These are phyloP conservation scores for Pichiaceae sp. DNA, from an alignment of 1,139 yeast species.

Conservation along the genomic window DNA sequence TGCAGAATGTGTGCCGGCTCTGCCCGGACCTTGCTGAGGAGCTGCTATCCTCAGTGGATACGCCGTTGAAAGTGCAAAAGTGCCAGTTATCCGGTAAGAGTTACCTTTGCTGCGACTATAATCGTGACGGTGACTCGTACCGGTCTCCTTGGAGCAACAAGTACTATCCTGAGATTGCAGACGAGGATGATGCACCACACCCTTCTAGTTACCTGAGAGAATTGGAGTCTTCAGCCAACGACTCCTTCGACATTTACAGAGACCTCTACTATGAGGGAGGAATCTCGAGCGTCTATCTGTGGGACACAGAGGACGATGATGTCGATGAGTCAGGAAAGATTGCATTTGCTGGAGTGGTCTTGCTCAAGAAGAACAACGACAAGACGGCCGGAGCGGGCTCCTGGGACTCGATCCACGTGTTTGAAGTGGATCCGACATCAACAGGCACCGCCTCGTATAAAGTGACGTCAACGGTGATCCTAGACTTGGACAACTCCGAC, in stretches of 20 bases:
- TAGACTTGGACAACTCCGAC: constrained; percentile 41
- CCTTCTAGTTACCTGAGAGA: constrained; percentile 65
- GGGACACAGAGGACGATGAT: constrained; percentile 66
- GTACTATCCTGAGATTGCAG: constrained; percentile 55
- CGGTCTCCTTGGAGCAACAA: constrained; percentile 89
- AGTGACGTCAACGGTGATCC: constrained; percentile 80
- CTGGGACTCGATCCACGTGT: constrained; percentile 49
- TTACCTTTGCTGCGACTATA: constrained; percentile 85
- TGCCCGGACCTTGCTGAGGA: constrained; percentile 87
- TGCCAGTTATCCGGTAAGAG: constrained; percentile 58
- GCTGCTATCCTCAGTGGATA: constrained; percentile 77
- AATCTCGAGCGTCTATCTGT: constrained; percentile 78
- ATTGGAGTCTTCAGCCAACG: constrained; percentile 76
- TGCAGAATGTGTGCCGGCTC: constrained; percentile 61
- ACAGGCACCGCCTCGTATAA: constrained; percentile 46
- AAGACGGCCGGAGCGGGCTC: constrained; percentile 28
- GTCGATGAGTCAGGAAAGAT: constrained; percentile 32
- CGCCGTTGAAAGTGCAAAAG: constrained; percentile 56
- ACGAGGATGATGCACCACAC: constrained; percentile 61
- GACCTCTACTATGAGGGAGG: constrained; percentile 95
- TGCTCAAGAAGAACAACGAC: constrained; percentile 65
- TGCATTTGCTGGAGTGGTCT: constrained; percentile 84
- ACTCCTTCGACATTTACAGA: constrained; percentile 85
- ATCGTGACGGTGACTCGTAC: constrained; percentile 88
- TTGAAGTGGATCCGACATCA: constrained; percentile 57